These are phyloP conservation scores for Mucor plumbeus DNA, from an alignment of 371 early-diverging fungal species.

Conservation along the genomic window DNA sequence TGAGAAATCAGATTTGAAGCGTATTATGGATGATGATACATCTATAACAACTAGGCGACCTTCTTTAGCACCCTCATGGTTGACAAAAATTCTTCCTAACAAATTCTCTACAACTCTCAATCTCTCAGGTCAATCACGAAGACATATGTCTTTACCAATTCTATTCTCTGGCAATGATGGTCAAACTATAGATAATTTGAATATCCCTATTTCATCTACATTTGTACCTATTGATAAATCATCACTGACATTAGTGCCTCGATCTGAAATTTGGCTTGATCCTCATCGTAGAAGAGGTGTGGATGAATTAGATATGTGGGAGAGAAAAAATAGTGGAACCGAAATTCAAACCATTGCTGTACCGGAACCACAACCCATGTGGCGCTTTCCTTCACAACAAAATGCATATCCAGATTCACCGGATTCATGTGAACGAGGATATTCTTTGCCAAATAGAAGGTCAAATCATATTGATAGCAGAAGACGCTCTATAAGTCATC, in stretches of 20 bases:
- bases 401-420: constrained; percentile 34
- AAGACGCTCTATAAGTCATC: not conserved
- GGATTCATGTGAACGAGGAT: constrained; percentile 16
- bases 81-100: constrained; percentile 12
- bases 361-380: constrained; percentile 10
- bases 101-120: constrained; percentile 14
- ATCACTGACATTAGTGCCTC: constrained; percentile 43
- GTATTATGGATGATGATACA: constrained; percentile 1
- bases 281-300: constrained; percentile 49
- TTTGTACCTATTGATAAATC: constrained; percentile 27
- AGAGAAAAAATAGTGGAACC: constrained; percentile 31
- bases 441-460: not conserved
- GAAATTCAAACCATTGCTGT: constrained; percentile 9
- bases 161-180: not conserved
- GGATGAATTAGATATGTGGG: constrained; percentile 51
- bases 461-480: constrained; percentile 9
- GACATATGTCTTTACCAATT: constrained; percentile 23
- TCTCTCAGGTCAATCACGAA: not conserved
- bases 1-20: constrained; percentile 22
- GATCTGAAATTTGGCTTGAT: constrained; percentile 41
- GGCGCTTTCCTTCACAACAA: constrained; percentile 20
- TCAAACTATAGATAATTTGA: constrained; percentile 17
- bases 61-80: constrained; percentile 23
- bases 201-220: constrained; percentile 19
- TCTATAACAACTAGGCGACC: not conserved